Evolutionary conservation across 2,329 filamentous ascomycete species (phyloP), one percentile per base, ranked within the genome.

Genomic region (Aureobasidium sp.): DNA sequence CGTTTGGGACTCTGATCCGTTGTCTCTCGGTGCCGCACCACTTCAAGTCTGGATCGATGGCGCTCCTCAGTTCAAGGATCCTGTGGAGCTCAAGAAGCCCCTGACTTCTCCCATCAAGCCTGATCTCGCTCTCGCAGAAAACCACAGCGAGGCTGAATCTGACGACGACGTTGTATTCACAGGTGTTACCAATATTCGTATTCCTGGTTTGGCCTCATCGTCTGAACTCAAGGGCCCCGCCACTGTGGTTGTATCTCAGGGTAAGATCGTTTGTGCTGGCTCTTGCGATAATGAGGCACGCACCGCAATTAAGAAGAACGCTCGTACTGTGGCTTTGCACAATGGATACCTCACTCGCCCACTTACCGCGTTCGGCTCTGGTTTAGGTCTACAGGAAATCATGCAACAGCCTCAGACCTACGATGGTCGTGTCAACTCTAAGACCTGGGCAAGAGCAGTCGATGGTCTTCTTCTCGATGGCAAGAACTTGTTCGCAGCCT

Each of bases 311-410:
- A 69, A 72, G 2, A 69, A 75, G 3, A 77, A 77, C 7, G 72
- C 74, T 64, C 76, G 77, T 54, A 72, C 80, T 2, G 74, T 92
- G 31, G 64, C 78, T 9, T 81, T 92, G 8, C 71, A 81, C 25
- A 83, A 92, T 69, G 90, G 90, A 1, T 83, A 91, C 71, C 71
- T 92, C n/a, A 85, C 86, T 8, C 81, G 85, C 8, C 81, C 88
- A 0, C 85, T 91, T 67, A 90, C 87, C 4, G 87, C 86, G 2
- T 87, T 91, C 36, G 89, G 86, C 1, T 86, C 88, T 5, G 79
- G 80, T 1, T 77, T 93, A 0, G 90, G 90, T 0, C 82, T 93
- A 9, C 86, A 86, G 68, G 89, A 88, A 62, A 91, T 93, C 62
- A 84, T 87, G 66, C 82, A 82, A 6, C 90, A 92, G 59, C 67